These are phyloP conservation scores for Nymphaea colorata DNA, from an alignment of 164 flowering plant genomes.

Conservation along the genomic window DNA sequence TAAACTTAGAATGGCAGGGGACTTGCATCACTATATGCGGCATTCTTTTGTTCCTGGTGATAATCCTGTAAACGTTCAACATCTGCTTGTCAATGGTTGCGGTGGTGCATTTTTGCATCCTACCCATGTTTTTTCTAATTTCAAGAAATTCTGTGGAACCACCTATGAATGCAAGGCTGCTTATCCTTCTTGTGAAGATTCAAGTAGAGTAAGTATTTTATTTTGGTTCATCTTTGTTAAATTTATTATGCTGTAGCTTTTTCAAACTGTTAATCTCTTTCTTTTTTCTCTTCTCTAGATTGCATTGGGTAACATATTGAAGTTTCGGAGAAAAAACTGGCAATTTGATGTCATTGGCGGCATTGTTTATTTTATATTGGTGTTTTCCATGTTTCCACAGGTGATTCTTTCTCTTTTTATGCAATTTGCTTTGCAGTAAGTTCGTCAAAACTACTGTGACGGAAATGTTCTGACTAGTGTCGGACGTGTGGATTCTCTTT, in stretches of 20 bases:
- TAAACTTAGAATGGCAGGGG: slow-evolving; percentile 92
- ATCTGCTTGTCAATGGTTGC: slow-evolving; percentile 95
- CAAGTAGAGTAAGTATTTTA: slow-evolving; percentile 59
- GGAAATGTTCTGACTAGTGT: too few species aligned
- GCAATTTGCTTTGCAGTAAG: slow-evolving; percentile 45
- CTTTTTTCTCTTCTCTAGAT: slow-evolving; percentile 40
- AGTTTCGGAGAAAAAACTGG: slow-evolving; percentile 98
- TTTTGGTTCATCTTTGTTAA: not conserved
- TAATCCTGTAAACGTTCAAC: slow-evolving; percentile 63
- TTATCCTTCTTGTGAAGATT: slow-evolving; percentile 96
- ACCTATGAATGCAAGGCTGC: slow-evolving; percentile 73
- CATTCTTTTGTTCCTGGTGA: slow-evolving; percentile 71
- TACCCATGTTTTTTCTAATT: slow-evolving; percentile 83
- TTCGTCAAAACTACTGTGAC: slow-evolving; percentile 28
- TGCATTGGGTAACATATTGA: slow-evolving; percentile 92
- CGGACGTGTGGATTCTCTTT: too few species aligned
- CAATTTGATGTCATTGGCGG: slow-evolving; percentile 99
- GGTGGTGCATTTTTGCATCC: slow-evolving; percentile 99
- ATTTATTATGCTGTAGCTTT: too few species aligned
- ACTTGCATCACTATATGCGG: slow-evolving; percentile 97
- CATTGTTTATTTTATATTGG: slow-evolving; percentile 34
- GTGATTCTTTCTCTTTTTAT: slow-evolving; percentile 10
- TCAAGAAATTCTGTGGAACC: slow-evolving; percentile 47
- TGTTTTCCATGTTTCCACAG: slow-evolving; percentile 2
- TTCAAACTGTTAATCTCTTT: too few species aligned